Conservation (phyloP, 1,139 yeast genomes). For the Debaryomyces sp. region DNA sequence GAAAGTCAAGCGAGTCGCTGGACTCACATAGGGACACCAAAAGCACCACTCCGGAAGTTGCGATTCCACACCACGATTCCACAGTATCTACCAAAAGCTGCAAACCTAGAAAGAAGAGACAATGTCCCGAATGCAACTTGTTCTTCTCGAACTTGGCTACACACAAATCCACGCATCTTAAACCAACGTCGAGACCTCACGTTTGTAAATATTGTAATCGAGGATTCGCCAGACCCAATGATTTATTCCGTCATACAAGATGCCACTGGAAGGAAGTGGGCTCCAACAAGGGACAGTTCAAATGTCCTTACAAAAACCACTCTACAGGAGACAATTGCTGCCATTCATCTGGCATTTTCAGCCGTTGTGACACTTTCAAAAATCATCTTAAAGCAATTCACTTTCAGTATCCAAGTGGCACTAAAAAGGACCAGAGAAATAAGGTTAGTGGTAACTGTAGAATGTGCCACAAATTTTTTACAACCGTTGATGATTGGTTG, state of each 20-base stretch:
- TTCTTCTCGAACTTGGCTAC: conserved; percentile 82
- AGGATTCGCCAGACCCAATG: conserved; percentile 89
- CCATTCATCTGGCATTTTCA: conserved; percentile 81
- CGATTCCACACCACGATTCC: conserved; percentile 6
- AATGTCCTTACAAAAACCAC: conserved; percentile 45
- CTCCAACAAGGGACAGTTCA: conserved; percentile 49
- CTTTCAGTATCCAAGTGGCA: conserved; percentile 86
- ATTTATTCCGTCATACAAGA: conserved; percentile 78
- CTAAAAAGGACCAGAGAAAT: conserved; percentile 74
- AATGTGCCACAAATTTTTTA: conserved; percentile 68
- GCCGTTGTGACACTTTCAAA: conserved; percentile 89
- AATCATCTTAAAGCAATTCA: conserved; percentile 90
- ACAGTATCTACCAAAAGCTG: conserved; percentile 15
- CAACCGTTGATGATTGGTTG: conserved; percentile 80
- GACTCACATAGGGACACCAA: conserved; percentile 8
- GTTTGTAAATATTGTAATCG: conserved; percentile 76
- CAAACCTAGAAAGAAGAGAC: conserved; percentile 73
- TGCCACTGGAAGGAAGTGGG: conserved; percentile 78
- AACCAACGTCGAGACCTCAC: conserved; percentile 75
- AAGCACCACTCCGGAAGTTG: background rate
- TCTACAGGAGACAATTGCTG: conserved; percentile 50
- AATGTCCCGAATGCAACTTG: conserved; percentile 80
- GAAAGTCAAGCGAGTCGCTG: background rate
- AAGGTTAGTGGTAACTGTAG: conserved; percentile 74
- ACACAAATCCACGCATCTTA: conserved; percentile 79